Conservation (phyloP, 805 yeast species). For the Metschnikowia gelsemii region DNA sequence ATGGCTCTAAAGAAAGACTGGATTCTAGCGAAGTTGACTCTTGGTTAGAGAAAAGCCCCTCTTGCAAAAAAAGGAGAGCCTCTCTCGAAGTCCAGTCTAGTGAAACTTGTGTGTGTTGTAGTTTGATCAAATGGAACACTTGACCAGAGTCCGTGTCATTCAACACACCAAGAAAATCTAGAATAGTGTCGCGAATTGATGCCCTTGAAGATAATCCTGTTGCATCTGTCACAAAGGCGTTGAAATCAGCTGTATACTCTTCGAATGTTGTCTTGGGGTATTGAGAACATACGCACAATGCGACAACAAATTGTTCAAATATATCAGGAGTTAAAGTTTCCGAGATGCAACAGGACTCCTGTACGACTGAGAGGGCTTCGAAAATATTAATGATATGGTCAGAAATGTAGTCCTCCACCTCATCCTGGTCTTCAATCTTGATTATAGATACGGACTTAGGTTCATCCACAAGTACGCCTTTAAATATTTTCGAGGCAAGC, state of each 20-base stretch:
- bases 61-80: slow-evolving; percentile 40
- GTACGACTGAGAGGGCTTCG: slow-evolving; percentile 32
- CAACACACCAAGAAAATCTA: slow-evolving; percentile 55
- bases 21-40: slow-evolving; percentile 25
- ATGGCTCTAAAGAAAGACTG: slow-evolving; percentile 17
- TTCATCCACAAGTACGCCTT: slow-evolving; percentile 15
- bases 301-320: slow-evolving; percentile 17
- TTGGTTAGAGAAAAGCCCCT: slow-evolving; percentile 44
- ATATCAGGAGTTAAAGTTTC: slow-evolving; percentile 18
- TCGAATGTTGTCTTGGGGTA: slow-evolving; percentile 44
- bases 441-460: slow-evolving; percentile 3
- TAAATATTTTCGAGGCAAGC: slow-evolving; percentile 16
- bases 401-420: slow-evolving; percentile 21
- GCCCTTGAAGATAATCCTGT: slow-evolving; percentile 58
- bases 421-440: slow-evolving; percentile 19
- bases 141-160: slow-evolving; percentile 39
- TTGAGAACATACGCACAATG: slow-evolving; percentile 39
- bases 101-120: background rate
- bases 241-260: slow-evolving; percentile 60
- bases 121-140: slow-evolving; percentile 8
- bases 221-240: slow-evolving; percentile 69
- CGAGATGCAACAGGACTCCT: slow-evolving; percentile 25
- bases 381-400: slow-evolving; percentile 32
- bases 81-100: slow-evolving; percentile 37
- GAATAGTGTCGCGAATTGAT: slow-evolving; percentile 59